Percentiles rank a stretch among this genome's conserved stretches.
phyloP scores from a whole-genome alignment of 164 flowering plant genomes.

The Macadamia integrifolia region DNA sequence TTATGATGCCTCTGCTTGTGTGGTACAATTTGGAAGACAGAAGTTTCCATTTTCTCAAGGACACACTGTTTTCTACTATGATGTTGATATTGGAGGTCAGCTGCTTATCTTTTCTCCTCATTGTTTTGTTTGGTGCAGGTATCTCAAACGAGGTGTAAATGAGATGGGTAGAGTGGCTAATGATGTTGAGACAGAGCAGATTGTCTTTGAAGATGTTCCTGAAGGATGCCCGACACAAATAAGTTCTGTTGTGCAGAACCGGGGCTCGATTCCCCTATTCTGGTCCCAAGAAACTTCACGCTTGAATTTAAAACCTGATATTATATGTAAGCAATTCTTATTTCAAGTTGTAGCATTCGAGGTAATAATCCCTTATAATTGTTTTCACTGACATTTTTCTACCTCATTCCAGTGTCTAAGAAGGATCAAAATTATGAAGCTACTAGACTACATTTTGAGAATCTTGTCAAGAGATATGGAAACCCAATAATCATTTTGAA shows the following conservation, averaged over 20 bases:
- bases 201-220: slow-evolving; percentile 70
- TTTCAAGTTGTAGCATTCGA: neutral
- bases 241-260: slow-evolving; percentile 83
- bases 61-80: neutral
- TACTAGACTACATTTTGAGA: slow-evolving; percentile 84
- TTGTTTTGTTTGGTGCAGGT: slow-evolving; percentile 36
- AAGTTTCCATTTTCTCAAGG: neutral
- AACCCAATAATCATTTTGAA: slow-evolving; percentile 83
- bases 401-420: slow-evolving; percentile 56
- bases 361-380: neutral
- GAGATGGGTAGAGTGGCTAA: slow-evolving; percentile 94
- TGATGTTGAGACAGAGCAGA: slow-evolving; percentile 99
- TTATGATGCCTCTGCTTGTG: neutral
- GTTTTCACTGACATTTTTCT: slow-evolving; percentile 9
- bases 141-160: slow-evolving; percentile 92
- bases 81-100: neutral
- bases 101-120: slow-evolving; percentile 1
- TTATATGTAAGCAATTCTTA: slow-evolving; percentile 48
- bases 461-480: slow-evolving; percentile 87
- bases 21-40: neutral
- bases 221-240: slow-evolving; percentile 55
- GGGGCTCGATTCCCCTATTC: slow-evolving; percentile 97
- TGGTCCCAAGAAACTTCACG: slow-evolving; percentile 99
- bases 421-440: slow-evolving; percentile 77
- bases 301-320: slow-evolving; percentile 79